Evolutionary conservation across 2,329 filamentous ascomycete species (phyloP), one percentile per base, ranked within the genome.

Genomic region (Aschersonia sp.): DNA sequence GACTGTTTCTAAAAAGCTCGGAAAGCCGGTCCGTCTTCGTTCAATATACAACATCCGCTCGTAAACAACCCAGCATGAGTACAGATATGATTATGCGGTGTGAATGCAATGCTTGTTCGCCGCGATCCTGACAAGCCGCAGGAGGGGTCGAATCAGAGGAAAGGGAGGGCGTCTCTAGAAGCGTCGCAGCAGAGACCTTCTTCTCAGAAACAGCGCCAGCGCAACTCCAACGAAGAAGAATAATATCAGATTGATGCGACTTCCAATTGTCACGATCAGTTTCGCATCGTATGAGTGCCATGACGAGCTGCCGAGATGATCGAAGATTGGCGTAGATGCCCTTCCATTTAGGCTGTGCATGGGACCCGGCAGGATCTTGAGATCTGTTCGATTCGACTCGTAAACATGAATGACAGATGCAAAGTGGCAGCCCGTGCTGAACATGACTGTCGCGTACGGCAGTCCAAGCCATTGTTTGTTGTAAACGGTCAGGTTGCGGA

Each of bases 381-480:
- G 55, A 4, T 55, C 45, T 7, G 53, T 54, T 35, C 64, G 57
- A 49, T 63, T 54, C 1, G 46, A 41, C 46, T 67, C 61, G 41
- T 61, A 56, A 22, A 62, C 58, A 51, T 66, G 66, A n/a, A 68
- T 64, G 0, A 60, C 64, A 5, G 65, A 68, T 30, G 63, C 65
- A 49, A 65, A 68, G 49, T 68, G 65, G 41, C 65, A 67, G 10
- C 65, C 65, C 1, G 66, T 67, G 51, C 63, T 67, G 51, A 68
- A 68, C 66, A 68, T 68, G 33, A 68, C 63, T 2, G 65, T 66
- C 4, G 61, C 53, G 45, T 68, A 68, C 0, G 65, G 63, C 33
- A 68, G 50, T 3, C 62, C 57, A 14, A 67, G 56, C 65, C 65
- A 68, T n/a, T 59, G 52, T 5, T 56, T 57, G 50, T 68, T 63